Conservation (phyloP, 441 rosid genomes). For the Hura crepitans region DNA sequence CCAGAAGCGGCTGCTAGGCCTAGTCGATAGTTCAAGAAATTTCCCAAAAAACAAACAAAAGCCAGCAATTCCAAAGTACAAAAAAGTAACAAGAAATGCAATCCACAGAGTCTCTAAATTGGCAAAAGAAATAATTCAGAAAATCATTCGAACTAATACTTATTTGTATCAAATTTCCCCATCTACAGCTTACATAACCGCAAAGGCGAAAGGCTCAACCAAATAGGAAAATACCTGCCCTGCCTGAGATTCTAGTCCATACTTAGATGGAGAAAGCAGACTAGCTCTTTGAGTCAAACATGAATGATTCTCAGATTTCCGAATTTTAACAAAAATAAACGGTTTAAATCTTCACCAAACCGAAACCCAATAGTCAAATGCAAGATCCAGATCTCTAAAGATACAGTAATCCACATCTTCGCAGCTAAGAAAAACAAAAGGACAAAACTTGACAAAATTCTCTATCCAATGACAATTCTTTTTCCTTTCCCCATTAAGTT, state of each 20-base stretch:
- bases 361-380: constrained; percentile 1
- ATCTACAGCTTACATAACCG: constrained; percentile 3
- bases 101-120: neutral
- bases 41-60: constrained; percentile 12
- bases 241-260: constrained; percentile 31
- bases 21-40: constrained; percentile 13
- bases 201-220: constrained; percentile 18
- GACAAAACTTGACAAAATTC: neutral
- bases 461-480: constrained; percentile 3
- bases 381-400: constrained; percentile 47
- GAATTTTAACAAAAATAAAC: neutral
- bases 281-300: constrained; percentile 36
- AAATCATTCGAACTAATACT: constrained; percentile 17
- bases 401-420: constrained; percentile 9
- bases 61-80: constrained; percentile 16
- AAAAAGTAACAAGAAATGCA: constrained; percentile 18
- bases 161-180: constrained; percentile 17
- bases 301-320: constrained; percentile 30
- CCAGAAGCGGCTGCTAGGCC: constrained; percentile 11
- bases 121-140: constrained; percentile 15
- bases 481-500: neutral
- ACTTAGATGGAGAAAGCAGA: constrained; percentile 21
- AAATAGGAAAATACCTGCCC: constrained; percentile 29
- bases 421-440: neutral
- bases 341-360: neutral